Conservation (phyloP, 2,329 filamentous ascomycete genomes). For the Aspergillus bombycis region DNA sequence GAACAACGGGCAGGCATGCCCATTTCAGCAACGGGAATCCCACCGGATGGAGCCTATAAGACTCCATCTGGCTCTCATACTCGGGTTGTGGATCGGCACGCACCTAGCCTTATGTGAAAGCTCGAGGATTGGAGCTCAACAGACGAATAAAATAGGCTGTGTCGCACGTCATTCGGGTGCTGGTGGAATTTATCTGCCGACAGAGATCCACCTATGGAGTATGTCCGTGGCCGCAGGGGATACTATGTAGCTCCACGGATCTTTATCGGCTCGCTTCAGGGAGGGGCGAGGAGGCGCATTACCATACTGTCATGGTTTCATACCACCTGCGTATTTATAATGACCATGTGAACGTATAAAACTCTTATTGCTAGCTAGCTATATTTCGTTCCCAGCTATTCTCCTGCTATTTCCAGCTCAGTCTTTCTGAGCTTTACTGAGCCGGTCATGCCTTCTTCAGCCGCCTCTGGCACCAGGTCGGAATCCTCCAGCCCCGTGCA, state of each 20-base stretch:
- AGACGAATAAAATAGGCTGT: not conserved
- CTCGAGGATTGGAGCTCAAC: not conserved
- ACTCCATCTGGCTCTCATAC: not conserved
- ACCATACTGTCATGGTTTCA: not conserved
- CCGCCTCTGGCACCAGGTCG: not conserved
- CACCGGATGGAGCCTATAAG: not conserved
- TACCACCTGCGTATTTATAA: not conserved
- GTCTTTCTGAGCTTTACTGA: not conserved
- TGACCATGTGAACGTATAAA: not conserved
- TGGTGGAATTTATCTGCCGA: slow-evolving; percentile 1
- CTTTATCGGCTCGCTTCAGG: not conserved
- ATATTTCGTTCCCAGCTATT: not conserved
- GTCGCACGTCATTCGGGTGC: slow-evolving; percentile 1
- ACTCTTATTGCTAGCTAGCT: not conserved
- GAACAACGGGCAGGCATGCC: not conserved
- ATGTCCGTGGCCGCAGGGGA: not conserved
- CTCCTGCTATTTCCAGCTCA: not conserved
- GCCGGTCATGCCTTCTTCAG: not conserved
- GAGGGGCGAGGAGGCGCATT: not conserved
- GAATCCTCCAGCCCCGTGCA: not conserved
- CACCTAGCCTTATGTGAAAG: slow-evolving; percentile 1
- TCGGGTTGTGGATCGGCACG: not conserved
- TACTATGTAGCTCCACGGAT: not conserved
- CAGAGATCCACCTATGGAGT: slow-evolving; percentile 1
- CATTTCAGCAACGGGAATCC: slow-evolving; percentile 1